Conservation (phyloP, 1,139 yeast species). For the Suhomyces ambrosiae region DNA sequence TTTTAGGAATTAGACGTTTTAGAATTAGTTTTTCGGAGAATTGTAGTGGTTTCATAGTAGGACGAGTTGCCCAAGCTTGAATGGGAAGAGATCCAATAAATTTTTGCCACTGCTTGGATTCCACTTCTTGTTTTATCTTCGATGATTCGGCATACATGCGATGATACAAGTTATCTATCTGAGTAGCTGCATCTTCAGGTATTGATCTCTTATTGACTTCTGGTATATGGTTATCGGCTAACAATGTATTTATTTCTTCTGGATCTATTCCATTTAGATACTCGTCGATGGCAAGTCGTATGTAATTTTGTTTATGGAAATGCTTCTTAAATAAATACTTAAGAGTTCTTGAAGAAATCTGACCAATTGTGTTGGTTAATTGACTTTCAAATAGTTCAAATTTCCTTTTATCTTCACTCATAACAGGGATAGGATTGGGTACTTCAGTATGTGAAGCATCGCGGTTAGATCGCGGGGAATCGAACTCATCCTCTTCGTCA, state of each 20-base stretch:
- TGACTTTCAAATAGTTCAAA: constrained; percentile 24
- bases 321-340: constrained; percentile 26
- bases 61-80: constrained; percentile 83
- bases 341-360: constrained; percentile 19
- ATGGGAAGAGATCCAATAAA: constrained; percentile 73
- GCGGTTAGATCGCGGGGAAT: too few relatives aligned
- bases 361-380: constrained; percentile 26
- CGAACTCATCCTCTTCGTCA: constrained; percentile 14
- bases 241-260: constrained; percentile 14
- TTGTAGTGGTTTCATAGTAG: constrained; percentile 55
- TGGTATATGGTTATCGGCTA: constrained; percentile 2
- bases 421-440: too few relatives aligned
- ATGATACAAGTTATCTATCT: constrained; percentile 17
- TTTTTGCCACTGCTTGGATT: constrained; percentile 26
- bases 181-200: constrained; percentile 8
- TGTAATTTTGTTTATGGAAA: constrained; percentile 24
- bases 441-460: too few relatives aligned
- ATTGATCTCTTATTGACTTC: constrained; percentile 11
- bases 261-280: constrained; percentile 25
- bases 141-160: constrained; percentile 19
- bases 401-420: constrained; percentile 7
- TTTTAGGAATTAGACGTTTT: constrained; percentile 34
- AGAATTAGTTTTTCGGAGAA: constrained; percentile 53
- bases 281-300: constrained; percentile 33
- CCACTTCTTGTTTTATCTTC: constrained; percentile 18